Evolutionary conservation across 768 basidiomycete genomes (phyloP).

Genomic region (Filobasidium wieringae): DNA sequence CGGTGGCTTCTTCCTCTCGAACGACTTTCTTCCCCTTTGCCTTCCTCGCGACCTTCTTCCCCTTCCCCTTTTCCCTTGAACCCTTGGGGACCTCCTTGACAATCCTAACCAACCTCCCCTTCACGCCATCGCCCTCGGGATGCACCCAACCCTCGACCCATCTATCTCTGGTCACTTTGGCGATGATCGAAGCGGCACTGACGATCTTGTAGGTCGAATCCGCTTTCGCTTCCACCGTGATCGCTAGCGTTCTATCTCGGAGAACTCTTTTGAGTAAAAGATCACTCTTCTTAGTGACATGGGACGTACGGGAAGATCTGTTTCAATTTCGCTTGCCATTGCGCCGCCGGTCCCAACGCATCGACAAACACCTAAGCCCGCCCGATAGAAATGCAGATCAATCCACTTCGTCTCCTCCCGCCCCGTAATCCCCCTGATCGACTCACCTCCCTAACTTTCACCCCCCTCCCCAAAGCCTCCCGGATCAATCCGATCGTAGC

Average conservation of each 20-base stretch:
- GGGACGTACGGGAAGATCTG: conserved; percentile 52
- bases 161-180: conserved; percentile 88
- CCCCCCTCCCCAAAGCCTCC: conserved; percentile 66
- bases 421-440: neutral
- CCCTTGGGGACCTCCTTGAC: neutral
- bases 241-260: conserved; percentile 48
- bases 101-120: conserved; percentile 7
- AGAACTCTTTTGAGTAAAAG: neutral
- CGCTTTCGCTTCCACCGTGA: conserved; percentile 84
- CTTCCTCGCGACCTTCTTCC: conserved; percentile 35
- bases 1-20: neutral
- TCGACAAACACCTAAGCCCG: conserved; percentile 75
- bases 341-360: conserved; percentile 73
- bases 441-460: conserved; percentile 63
- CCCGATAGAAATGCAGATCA: conserved; percentile 8
- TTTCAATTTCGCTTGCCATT: conserved; percentile 74
- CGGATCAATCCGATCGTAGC: conserved; percentile 81
- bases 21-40: conserved; percentile 37
- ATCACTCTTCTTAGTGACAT: neutral
- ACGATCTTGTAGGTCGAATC: conserved; percentile 96
- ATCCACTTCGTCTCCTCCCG: neutral
- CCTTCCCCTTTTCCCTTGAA: conserved; percentile 8
- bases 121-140: conserved; percentile 20
- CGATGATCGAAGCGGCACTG: conserved; percentile 92
- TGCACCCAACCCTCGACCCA: conserved; percentile 71